These are phyloP conservation scores for Firmiana major DNA, from an alignment of 345 rosid species.

Conservation along the genomic window DNA sequence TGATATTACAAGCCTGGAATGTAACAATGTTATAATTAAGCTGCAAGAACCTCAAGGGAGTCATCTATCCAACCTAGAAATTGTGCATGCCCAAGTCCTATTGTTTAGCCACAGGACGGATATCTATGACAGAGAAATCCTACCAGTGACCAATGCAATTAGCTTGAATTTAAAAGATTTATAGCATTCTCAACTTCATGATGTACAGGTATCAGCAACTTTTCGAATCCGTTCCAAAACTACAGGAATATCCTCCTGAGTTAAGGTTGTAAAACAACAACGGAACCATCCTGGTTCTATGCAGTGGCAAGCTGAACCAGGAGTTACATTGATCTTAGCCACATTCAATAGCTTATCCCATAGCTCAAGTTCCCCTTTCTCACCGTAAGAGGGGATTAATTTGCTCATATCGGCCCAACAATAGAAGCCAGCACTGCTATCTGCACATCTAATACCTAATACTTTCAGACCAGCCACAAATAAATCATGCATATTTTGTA, in stretches of 20 bases:
- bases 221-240: constrained; percentile 54
- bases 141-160: neutral
- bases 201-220: constrained; percentile 45
- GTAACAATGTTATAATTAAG: constrained; percentile 15
- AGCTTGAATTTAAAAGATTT: constrained; percentile 1
- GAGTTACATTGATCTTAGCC: constrained; percentile 80
- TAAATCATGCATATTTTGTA: constrained; percentile 34
- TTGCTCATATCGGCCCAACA: constrained; percentile 90
- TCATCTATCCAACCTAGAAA: constrained; percentile 5
- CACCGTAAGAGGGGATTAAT: constrained; percentile 63
- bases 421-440: constrained; percentile 71
- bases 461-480: constrained; percentile 63
- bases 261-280: constrained; percentile 72
- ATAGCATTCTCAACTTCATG: constrained; percentile 27
- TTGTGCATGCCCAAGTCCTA: constrained; percentile 1
- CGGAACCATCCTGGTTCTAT: constrained; percentile 97
- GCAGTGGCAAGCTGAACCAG: constrained; percentile 90
- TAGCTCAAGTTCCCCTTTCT: constrained; percentile 84
- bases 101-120: neutral
- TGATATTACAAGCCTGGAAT: constrained; percentile 11
- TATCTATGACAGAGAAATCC: neutral
- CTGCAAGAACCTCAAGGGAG: constrained; percentile 16
- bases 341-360: constrained; percentile 67
- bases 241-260: constrained; percentile 56
- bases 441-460: constrained; percentile 54